Conservation (phyloP, 2,329 filamentous ascomycete species). For the Ophiostoma sp. region DNA sequence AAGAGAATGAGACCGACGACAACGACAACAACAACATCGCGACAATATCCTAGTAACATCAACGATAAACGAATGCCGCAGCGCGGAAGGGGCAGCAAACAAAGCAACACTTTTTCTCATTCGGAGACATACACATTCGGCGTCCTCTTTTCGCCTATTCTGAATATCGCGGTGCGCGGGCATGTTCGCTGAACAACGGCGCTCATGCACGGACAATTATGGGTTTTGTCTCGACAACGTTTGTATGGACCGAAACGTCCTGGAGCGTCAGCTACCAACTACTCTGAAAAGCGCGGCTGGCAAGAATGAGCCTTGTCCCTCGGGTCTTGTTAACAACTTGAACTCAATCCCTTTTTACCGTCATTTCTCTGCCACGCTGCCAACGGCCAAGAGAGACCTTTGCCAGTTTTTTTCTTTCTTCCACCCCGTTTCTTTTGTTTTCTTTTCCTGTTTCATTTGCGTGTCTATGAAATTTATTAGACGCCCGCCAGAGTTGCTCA, state of each 20-base stretch:
- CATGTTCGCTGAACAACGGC: no score
- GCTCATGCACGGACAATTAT: no score
- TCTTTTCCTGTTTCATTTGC: neutral
- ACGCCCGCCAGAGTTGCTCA: constrained; percentile 13
- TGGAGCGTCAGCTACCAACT: neutral
- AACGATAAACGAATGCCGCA: neutral
- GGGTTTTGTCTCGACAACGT: neutral
- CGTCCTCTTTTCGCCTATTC: neutral
- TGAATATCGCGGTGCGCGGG: neutral
- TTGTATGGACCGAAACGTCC: neutral
- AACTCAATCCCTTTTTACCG: neutral
- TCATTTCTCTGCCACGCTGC: neutral
- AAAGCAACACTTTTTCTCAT: neutral
- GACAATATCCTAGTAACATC: neutral
- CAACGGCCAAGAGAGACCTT: neutral
- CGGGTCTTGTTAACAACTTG: neutral
- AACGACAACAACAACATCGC: neutral
- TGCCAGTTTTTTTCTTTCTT: neutral
- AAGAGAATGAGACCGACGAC: neutral
- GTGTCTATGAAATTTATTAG: constrained; percentile 11
- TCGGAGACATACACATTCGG: neutral
- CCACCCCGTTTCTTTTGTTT: neutral
- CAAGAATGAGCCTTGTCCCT: no score
- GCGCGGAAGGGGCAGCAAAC: neutral
- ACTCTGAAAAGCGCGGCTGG: neutral